Evolutionary conservation across 306 rosid genomes (phyloP).

Genomic region (Corylus americana): DNA sequence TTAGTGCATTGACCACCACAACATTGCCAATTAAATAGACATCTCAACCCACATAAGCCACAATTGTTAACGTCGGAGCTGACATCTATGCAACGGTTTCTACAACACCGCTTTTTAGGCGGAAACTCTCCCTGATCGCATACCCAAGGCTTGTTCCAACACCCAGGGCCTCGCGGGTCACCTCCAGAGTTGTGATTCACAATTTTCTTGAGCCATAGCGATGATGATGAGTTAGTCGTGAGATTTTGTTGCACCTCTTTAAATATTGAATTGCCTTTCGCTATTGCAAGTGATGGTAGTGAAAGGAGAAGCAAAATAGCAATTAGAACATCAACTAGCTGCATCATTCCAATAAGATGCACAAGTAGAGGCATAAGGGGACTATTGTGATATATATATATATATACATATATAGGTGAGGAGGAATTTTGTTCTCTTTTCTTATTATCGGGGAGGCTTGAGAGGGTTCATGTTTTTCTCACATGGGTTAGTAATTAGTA

Average conservation of each 20-base stretch:
- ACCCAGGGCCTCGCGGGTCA: conserved; percentile 34
- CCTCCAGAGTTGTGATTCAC: neutral
- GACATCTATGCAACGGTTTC: conserved; percentile 56
- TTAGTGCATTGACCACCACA: conserved; percentile 55
- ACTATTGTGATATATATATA: neutral
- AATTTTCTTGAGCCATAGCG: conserved; percentile 43
- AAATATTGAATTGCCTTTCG: conserved; percentile 11
- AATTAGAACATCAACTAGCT: conserved; percentile 2
- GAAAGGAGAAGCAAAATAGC: conserved; percentile 6
- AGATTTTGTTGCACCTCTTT: conserved; percentile 12
- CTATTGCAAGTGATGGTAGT: conserved; percentile 12
- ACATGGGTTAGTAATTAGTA: conserved; percentile 7
- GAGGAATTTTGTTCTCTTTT: neutral
- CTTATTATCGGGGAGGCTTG: neutral
- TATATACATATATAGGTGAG: neutral
- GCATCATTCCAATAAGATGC: conserved; percentile 11
- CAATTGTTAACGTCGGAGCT: conserved; percentile 51
- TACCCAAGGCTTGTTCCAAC: conserved; percentile 34
- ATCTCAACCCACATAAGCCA: conserved; percentile 49
- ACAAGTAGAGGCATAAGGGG: neutral
- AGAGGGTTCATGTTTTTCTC: conserved; percentile 42
- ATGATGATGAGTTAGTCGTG: conserved; percentile 16
- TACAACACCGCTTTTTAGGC: conserved; percentile 41
- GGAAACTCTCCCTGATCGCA: conserved; percentile 39
- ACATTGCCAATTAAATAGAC: conserved; percentile 53